Conservation (phyloP, 73 alveolate species). For the Paramecium octaurelia region DNA sequence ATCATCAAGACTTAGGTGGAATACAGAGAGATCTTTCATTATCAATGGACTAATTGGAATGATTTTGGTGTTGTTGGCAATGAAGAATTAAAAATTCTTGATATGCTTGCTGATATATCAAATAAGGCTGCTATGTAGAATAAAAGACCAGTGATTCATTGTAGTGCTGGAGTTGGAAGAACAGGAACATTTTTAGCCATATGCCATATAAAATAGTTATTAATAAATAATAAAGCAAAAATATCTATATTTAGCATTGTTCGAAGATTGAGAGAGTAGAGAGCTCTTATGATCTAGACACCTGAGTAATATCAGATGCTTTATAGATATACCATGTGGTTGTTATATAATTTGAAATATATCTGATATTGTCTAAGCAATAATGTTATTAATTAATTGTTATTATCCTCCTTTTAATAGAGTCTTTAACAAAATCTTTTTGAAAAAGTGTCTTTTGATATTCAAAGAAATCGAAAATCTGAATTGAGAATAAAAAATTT, state of each 20-base stretch:
- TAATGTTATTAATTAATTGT: no score
- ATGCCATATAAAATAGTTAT: conserved; percentile 39
- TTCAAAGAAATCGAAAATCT: no score
- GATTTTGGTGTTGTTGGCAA: conserved; percentile 86
- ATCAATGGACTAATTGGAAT: conserved; percentile 81
- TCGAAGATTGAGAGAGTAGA: conserved; percentile 86
- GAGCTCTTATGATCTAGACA: conserved; percentile 79
- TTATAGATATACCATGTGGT: conserved; percentile 54
- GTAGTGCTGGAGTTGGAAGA: conserved; percentile 94
- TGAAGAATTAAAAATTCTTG: conserved; percentile 59
- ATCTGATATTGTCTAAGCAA: not conserved
- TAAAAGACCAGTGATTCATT: conserved; percentile 79
- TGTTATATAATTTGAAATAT: not conserved
- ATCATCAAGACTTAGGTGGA: not conserved
- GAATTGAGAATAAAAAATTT: no score
- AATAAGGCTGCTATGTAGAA: not conserved
- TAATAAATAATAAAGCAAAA: not conserved
- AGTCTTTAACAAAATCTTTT: no score
- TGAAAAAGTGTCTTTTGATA: not conserved
- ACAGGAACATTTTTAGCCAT: conserved; percentile 86
- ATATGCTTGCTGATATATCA: conserved; percentile 58
- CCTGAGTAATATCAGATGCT: conserved; percentile 75
- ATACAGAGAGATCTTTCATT: conserved; percentile 66
- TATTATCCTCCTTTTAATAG: not conserved
- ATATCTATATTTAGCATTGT: conserved; percentile 77